Evolutionary conservation across 768 basidiomycete species (phyloP).

Genomic region (Collybia sp.): DNA sequence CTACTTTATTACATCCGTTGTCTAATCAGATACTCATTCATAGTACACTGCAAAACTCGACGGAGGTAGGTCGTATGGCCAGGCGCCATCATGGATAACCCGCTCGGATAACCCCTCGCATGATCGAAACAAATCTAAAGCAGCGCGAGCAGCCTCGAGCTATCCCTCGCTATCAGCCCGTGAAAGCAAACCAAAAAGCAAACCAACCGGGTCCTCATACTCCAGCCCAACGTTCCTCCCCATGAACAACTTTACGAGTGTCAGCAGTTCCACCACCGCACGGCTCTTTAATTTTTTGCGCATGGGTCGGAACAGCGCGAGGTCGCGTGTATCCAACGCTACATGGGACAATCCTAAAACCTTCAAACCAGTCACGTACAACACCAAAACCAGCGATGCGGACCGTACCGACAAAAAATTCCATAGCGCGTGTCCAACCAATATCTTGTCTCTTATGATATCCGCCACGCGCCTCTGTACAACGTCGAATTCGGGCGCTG

Average conservation of each 20-base stretch:
- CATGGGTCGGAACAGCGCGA: constrained; percentile 48
- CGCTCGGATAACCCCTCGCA: constrained; percentile 46
- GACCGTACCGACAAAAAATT: constrained; percentile 46
- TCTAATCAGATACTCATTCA: constrained; percentile 11
- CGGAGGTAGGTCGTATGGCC: constrained; percentile 48
- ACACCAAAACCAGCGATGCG: constrained; percentile 7
- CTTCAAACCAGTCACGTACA: constrained; percentile 17
- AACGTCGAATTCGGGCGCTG: constrained; percentile 46
- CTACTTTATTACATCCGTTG: too few species aligned
- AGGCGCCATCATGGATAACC: constrained; percentile 35
- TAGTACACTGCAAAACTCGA: constrained; percentile 26
- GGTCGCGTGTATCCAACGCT: constrained; percentile 48
- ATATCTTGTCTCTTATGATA: constrained; percentile 40
- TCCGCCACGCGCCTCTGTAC: constrained; percentile 39
- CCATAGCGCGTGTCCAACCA: constrained; percentile 57
- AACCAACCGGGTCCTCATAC: constrained; percentile 43
- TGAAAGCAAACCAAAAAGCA: constrained; percentile 2
- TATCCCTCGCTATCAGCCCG: constrained; percentile 12
- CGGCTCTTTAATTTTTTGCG: constrained; percentile 34
- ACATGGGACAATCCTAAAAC: constrained; percentile 48
- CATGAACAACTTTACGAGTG: constrained; percentile 42
- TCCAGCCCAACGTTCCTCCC: constrained; percentile 35
- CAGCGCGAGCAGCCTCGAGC: constrained; percentile 46
- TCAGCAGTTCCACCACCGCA: constrained; percentile 30
- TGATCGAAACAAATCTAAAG: constrained; percentile 49